Evolutionary conservation across 305 asterid species (phyloP), one percentile per base, ranked within the genome.

Genomic region (Fraxinus albicans): DNA sequence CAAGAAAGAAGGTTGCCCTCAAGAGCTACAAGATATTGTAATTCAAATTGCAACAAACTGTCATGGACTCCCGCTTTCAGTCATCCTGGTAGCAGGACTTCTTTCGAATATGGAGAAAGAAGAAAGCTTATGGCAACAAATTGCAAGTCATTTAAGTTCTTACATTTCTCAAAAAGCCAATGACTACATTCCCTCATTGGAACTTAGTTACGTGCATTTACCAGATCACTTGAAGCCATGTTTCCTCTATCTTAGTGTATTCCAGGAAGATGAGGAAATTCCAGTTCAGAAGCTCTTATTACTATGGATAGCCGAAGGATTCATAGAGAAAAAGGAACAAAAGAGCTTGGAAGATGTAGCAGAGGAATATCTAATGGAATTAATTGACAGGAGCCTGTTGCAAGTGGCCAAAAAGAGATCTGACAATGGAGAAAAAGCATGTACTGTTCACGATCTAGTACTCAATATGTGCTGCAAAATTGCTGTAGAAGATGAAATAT

Each of bases 261-360:
- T 44, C 55, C 1, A 44, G 55, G n/a, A 44, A 44, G 55, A 12
- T 0, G 55, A 12, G 55, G 55, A 44, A 44, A 44, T 44, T 44
- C 55, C 4, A 44, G n/a, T 44, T 44, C n/a, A 0, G 17, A 44
- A 44, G 55, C 55, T 44, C 0, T 44, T 44, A 10, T 44, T 12
- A 44, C 55, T 44, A 44, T 44, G 55, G 55, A 44, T 12, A 44
- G 55, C n/a, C 4, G 84, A 83, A 72, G 84, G 86, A 53, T 77
- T 86, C 13, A 4, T 73, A 2, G 50, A 12, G 15, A 69, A 60
- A 31, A 31, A n/a, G 0, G 78, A 44, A 1, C 4, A 0, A 0
- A 44, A 12, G 55, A 44, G 5, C 55, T 44, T 44, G 0, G 55
- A 44, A 44, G 55, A 44, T 12, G 55, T 10, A 44, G 55, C 55